Evolutionary conservation across 2,329 filamentous ascomycete species (phyloP).

Genomic region (Colletotrichum godetiae): DNA sequence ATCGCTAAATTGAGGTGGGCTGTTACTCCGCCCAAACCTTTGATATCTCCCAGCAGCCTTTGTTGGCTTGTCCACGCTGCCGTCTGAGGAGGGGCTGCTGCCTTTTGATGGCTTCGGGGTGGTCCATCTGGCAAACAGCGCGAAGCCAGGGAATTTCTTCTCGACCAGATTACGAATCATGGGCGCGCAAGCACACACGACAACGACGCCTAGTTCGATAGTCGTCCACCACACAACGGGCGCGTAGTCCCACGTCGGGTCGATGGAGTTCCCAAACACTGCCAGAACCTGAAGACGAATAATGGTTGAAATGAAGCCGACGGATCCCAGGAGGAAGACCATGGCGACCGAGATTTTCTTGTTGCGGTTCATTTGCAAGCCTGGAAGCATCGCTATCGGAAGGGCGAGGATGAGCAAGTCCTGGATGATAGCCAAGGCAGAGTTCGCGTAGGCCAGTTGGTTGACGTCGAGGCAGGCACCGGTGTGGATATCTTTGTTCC

Average conservation of each 20-base stretch:
- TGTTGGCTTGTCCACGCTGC: conserved; percentile 9
- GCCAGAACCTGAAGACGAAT: conserved; percentile 36
- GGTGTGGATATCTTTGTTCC: conserved; percentile 39
- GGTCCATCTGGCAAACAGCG: conserved; percentile 5
- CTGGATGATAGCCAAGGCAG: conserved; percentile 58
- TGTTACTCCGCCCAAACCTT: conserved; percentile 9
- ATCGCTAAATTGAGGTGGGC: conserved; percentile 27
- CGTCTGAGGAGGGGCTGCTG: conserved; percentile 6
- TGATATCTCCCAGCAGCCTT: conserved; percentile 3
- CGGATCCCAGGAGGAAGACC: conserved; percentile 35
- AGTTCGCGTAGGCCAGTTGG: conserved; percentile 63
- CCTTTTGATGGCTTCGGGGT: conserved; percentile 3
- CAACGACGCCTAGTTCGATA: conserved; percentile 38
- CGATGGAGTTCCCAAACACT: conserved; percentile 34
- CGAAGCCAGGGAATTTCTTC: conserved; percentile 12
- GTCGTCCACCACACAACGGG: conserved; percentile 41
- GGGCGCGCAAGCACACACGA: conserved; percentile 41
- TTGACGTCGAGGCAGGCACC: conserved; percentile 53
- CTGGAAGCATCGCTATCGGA: conserved; percentile 65
- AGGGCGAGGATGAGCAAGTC: conserved; percentile 65
- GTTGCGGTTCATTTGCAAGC: conserved; percentile 63
- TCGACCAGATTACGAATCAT: conserved; percentile 37
- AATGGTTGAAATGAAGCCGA: conserved; percentile 37
- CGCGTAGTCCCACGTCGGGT: conserved; percentile 36
- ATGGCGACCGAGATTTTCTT: conserved; percentile 52